These are phyloP conservation scores for Amanita rubescens DNA, from an alignment of 768 basidiomycete genomes.

Conservation along the genomic window DNA sequence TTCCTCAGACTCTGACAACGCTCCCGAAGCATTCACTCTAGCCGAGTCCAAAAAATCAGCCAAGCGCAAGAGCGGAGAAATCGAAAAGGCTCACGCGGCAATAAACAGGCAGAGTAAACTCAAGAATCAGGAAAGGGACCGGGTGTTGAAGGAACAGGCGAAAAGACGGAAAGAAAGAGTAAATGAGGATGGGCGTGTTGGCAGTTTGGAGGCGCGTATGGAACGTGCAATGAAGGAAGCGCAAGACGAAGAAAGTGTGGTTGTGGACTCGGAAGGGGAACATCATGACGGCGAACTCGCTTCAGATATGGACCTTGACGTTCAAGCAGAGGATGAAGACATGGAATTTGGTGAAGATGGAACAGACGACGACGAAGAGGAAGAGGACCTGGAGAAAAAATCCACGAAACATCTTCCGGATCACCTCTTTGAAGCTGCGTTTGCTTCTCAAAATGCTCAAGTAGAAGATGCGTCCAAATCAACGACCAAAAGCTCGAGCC, in stretches of 20 bases:
- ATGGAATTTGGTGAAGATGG: not conserved
- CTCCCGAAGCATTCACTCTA: constrained; percentile 3
- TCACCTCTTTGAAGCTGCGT: constrained; percentile 6
- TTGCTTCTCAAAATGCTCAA: not conserved
- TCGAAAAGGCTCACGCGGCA: not conserved
- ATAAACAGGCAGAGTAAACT: not conserved
- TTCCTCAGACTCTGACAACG: not conserved
- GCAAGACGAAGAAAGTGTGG: too few species aligned
- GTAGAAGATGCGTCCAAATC: not conserved
- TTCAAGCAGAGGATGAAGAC: not conserved
- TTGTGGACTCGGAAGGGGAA: too few species aligned
- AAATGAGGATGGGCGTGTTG: not conserved
- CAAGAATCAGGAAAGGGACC: constrained; percentile 6
- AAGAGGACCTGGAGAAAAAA: not conserved
- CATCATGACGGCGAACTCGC: too few species aligned
- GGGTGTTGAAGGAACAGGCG: constrained; percentile 6
- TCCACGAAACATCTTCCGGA: not conserved
- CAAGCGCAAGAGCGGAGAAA: not conserved
- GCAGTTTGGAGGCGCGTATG: constrained; percentile 1
- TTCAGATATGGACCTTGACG: not conserved
- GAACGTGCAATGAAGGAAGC: constrained; percentile 6
- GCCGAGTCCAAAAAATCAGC: not conserved
- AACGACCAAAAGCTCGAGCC: not conserved
- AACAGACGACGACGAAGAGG: not conserved
- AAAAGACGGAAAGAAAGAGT: constrained; percentile 1